These are phyloP conservation scores for Ophiostoma angusticollis DNA, from an alignment of 2,329 filamentous ascomycete genomes.

Conservation along the genomic window DNA sequence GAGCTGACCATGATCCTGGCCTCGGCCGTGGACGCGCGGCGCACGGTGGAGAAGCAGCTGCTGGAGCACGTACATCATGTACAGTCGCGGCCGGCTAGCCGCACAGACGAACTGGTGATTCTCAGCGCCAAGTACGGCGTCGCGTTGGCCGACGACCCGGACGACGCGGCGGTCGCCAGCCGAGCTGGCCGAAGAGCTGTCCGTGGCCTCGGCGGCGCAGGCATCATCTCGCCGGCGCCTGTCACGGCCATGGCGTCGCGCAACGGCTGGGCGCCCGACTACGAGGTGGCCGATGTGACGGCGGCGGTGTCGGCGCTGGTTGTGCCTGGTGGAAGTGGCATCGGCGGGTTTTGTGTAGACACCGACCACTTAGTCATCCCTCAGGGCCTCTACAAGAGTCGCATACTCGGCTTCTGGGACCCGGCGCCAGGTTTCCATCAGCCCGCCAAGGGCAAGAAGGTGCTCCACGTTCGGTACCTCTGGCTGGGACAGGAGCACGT, in stretches of 20 bases:
- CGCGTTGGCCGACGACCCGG: conserved; percentile 9
- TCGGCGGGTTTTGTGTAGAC: conserved; percentile 11
- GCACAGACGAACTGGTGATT: conserved; percentile 30
- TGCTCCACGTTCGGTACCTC: conserved; percentile 32
- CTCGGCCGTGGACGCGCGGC: conserved; percentile 26
- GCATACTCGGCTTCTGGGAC: conserved; percentile 39
- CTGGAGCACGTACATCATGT: too few relatives aligned
- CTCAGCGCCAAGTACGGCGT: conserved; percentile 36
- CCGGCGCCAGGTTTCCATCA: conserved; percentile 25
- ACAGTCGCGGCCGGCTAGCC: neutral
- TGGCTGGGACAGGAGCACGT: conserved; percentile 24
- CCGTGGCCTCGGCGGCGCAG: neutral
- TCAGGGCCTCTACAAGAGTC: conserved; percentile 28
- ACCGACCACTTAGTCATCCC: conserved; percentile 24
- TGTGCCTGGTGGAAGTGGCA: conserved; percentile 15
- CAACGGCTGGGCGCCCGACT: conserved; percentile 15
- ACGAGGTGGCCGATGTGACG: conserved; percentile 37
- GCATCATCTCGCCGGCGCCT: conserved; percentile 6
- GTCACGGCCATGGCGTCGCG: conserved; percentile 18
- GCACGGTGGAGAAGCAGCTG: conserved; percentile 23
- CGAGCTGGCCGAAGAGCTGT: too few relatives aligned
- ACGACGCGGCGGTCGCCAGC: too few relatives aligned
- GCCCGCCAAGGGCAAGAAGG: conserved; percentile 24
- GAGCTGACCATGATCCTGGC: conserved; percentile 30
- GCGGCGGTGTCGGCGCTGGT: conserved; percentile 34